A percentile compares a stretch with the other conserved stretches of the same genome.
Evolutionary conservation across 192 early-diverging fungal species (phyloP).

Genomic region (Rhizophlyctis rosea): DNA sequence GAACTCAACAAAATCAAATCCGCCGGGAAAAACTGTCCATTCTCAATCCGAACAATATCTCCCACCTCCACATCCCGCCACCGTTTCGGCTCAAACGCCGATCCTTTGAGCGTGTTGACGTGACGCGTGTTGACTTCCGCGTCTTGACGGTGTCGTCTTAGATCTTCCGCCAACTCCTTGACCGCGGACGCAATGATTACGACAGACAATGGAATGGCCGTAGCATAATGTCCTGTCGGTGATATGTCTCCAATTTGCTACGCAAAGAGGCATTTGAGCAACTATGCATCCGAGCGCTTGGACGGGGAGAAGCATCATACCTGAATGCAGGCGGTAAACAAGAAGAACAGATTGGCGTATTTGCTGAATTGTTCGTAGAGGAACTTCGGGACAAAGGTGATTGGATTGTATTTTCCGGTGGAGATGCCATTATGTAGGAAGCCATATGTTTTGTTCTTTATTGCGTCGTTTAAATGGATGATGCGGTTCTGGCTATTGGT

Average conservation of each 20-base stretch:
- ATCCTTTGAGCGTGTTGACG: conserved; percentile 39
- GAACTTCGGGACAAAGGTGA: conserved; percentile 92
- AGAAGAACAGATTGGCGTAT: conserved; percentile 96
- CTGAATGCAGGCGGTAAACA: conserved; percentile 86
- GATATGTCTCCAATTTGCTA: conserved; percentile 92
- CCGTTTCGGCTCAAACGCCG: conserved; percentile 67
- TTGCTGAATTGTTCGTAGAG: conserved; percentile 92
- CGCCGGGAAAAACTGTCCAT: conserved; percentile 85
- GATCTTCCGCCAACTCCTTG: conserved; percentile 93
- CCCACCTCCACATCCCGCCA: conserved; percentile 88
- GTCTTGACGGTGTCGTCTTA: conserved; percentile 45
- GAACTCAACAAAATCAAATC: conserved; percentile 89
- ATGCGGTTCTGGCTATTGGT: conserved; percentile 53
- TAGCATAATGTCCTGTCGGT: conserved; percentile 87
- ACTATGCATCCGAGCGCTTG: no score
- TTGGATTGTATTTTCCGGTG: conserved; percentile 88
- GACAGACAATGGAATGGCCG: conserved; percentile 75
- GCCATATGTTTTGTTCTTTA: conserved; percentile 71
- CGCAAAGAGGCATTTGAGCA: neutral
- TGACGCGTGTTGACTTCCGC: conserved; percentile 42
- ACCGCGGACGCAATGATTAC: conserved; percentile 86
- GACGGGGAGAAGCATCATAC: conserved; percentile 13
- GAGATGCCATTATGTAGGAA: conserved; percentile 88
- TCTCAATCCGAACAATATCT: conserved; percentile 87
- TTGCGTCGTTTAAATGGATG: conserved; percentile 83